Evolutionary conservation across 345 rosid genomes (phyloP).

Genomic region (Populus ilicifolia): DNA sequence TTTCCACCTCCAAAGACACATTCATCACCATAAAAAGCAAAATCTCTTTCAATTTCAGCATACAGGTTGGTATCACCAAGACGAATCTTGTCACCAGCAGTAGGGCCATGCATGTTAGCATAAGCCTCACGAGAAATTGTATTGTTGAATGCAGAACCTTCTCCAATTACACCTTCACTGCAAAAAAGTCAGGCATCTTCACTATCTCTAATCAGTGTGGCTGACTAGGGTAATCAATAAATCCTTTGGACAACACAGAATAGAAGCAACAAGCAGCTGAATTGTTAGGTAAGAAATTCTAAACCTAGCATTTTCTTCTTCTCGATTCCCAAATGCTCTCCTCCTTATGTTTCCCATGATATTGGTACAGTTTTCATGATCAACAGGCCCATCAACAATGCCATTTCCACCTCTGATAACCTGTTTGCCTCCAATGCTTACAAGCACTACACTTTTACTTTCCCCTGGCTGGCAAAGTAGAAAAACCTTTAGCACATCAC

Average conservation of each 20-base stretch:
- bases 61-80: slow-evolving; percentile 86
- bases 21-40: slow-evolving; percentile 86
- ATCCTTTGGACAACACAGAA: slow-evolving; percentile 5
- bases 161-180: slow-evolving; percentile 71
- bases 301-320: slow-evolving; percentile 70
- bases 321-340: slow-evolving; percentile 45
- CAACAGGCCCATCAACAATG: slow-evolving; percentile 57
- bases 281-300: slow-evolving; percentile 19
- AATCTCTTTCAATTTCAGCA: slow-evolving; percentile 82
- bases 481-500: slow-evolving; percentile 8
- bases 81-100: slow-evolving; percentile 79
- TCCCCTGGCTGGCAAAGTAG: slow-evolving; percentile 85
- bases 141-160: slow-evolving; percentile 48
- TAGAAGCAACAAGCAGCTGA: slow-evolving; percentile 16
- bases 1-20: slow-evolving; percentile 98
- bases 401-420: slow-evolving; percentile 87
- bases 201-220: not conserved
- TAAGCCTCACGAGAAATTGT: slow-evolving; percentile 59
- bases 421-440: slow-evolving; percentile 71
- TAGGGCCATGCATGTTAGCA: slow-evolving; percentile 92
- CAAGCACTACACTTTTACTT: slow-evolving; percentile 64
- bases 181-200: slow-evolving; percentile 26
- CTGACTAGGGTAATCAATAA: slow-evolving; percentile 3
- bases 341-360: slow-evolving; percentile 43
- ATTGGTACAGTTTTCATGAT: slow-evolving; percentile 37